Base-by-base conservation (phyloP, 2,329 filamentous ascomycete species). In the Dothideomycetes sp. region DNA sequence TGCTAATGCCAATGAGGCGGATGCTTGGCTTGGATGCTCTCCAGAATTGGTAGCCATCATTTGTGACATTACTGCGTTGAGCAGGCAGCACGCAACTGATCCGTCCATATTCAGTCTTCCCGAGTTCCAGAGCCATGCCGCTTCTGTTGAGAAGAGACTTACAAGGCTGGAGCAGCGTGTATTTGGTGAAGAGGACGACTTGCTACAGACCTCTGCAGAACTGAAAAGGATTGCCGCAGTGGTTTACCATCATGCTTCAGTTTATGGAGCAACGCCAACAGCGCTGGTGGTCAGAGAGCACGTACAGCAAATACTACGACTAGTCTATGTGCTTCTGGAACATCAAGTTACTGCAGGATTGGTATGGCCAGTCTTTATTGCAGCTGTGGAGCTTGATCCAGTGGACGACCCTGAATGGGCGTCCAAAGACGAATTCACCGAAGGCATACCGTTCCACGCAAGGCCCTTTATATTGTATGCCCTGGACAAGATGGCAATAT, bases 1-100 rank as follows among this genome's bases (percentile, higher is more conserved):
- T 17, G 51, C 57, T 4, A 49, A 57, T 27, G 57, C 61, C 27
- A 54, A 58, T 17, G 54, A 56, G 1, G 61, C 65, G 30, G 59
- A 66, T 41, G 47, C 58, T 0, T 70, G 67, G 68, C 66, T 70
- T 54, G 66, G 66, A 0, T 70, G 66, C 36, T 69, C 65, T 32
- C 64, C 68, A 0, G 60, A 62, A 14, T 50, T 70, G 24, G 65
- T 66, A 3, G 60, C 61, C 2, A 62, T 70, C 3, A 49, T 70
- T 4, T 68, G 63, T n/a, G 56, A 57, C 0, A 67, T 69, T 16
- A 69, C 65, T 0, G 67, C 70, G 35, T 50, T 71, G 11, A 66
- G 65, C 4, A 56, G 63, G 4, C 50, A 50, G 9, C 52, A 60
- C 5, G 52, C 54, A 9, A 40, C 50, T 4, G 40, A 43, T 7